Evolutionary conservation across 257 asterid genomes (phyloP), one percentile per base, ranked within the genome.

Genomic region (Nicotiana sylvestris): DNA sequence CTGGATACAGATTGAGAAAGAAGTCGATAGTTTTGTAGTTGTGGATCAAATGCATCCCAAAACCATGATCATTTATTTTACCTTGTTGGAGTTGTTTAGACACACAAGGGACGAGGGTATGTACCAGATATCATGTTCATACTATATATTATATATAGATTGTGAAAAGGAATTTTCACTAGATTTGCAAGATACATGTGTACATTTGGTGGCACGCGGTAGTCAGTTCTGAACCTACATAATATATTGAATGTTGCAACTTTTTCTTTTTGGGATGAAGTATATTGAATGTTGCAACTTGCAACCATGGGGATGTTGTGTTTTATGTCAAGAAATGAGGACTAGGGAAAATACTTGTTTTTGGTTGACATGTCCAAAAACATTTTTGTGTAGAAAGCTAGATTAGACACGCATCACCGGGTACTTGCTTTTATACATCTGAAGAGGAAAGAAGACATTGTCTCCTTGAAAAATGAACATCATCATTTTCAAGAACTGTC

Each of bases 1-100:
- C 81, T 96, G 96, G 94, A 91, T 96, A 70, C 96, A 90, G 91
- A 88, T 91, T 18, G 94, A 89, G 56, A 92, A 86, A 80, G 85
- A 85, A 86, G 83, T 89, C 70, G 93, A 89, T 66, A 86, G 91
- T 76, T 94, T 94, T 68, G 93, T 86, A 4, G 97, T 94, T 82
- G 93, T 92, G 39, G 99, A 94, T 87, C 84, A 87, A 85, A 89
- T 84, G 91, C 97, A 94, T 90, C 88, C 91, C 53, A 88, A 78
- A 70, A 82, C 83, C 51, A 89, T 81, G 33, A 81, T 83, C 86
- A 85, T 91, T 76, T 88, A 89, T 64, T 77, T 18, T 43, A 58
- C 85, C 15, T 68, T 91, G 81, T 51, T 70, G 8, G 78, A 86
- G 87, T 56, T 95, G 89, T 83, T 89, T 81, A 87, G 86, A 82